Conservation (phyloP, 2,329 filamentous ascomycete genomes). For the Botrytis fragariae region DNA sequence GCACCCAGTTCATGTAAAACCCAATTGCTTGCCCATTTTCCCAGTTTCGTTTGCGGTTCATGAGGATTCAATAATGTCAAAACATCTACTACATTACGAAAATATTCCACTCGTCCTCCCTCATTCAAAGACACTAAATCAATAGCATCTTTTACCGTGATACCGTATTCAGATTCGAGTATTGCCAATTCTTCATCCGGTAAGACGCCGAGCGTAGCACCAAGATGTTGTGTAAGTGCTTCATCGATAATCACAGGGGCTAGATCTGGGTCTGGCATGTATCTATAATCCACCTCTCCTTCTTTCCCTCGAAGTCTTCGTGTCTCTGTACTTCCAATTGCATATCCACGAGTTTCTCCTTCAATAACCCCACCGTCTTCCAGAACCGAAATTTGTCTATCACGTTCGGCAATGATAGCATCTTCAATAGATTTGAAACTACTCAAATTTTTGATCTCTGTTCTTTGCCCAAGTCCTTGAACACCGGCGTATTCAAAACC, state of each 20-base stretch:
- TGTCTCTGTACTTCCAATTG: constrained; percentile 79
- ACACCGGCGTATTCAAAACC: constrained; percentile 55
- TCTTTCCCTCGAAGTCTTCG: constrained; percentile 84
- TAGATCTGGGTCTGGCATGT: constrained; percentile 96
- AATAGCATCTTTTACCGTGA: constrained; percentile 79
- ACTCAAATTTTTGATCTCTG: constrained; percentile 96
- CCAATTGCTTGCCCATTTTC: constrained; percentile 59
- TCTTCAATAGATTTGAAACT: constrained; percentile 95
- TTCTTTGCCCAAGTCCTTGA: constrained; percentile 73
- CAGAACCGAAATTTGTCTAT: constrained; percentile 80
- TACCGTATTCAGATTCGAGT: constrained; percentile 60
- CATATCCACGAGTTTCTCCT: constrained; percentile 92
- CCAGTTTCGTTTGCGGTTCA: constrained; percentile 35
- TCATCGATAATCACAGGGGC: constrained; percentile 71
- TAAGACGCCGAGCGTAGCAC: constrained; percentile 61
- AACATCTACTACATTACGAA: constrained; percentile 61
- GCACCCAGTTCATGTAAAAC: constrained; percentile 74
- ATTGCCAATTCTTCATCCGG: constrained; percentile 69
- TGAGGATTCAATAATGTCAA: constrained; percentile 20
- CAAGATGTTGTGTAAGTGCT: constrained; percentile 66
- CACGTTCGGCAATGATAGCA: constrained; percentile 85
- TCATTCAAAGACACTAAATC: constrained; percentile 75
- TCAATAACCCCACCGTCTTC: constrained; percentile 71
- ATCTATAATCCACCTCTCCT: constrained; percentile 94
- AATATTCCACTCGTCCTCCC: constrained; percentile 79